Conservation (phyloP, 495 filamentous ascomycete species). For the Aspergillus carlsbadensis region DNA sequence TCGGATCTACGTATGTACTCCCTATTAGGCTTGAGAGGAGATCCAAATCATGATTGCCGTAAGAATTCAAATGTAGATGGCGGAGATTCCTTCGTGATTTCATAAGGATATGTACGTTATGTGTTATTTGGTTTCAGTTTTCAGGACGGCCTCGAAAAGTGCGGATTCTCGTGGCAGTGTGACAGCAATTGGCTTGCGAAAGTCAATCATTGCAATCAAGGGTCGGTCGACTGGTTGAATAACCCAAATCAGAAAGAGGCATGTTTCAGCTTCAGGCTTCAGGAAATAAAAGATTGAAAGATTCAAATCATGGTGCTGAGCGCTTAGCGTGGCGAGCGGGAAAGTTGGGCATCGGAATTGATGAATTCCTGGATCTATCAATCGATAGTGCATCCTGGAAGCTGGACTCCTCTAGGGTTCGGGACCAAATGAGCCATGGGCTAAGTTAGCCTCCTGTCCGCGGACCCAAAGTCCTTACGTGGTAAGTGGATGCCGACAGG, state of each 20-base stretch:
- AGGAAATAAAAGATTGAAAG: conserved; percentile 5
- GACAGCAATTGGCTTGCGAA: too few relatives aligned
- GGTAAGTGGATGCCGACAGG: conserved; percentile 5
- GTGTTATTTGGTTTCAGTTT: too few relatives aligned
- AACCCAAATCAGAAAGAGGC: background rate
- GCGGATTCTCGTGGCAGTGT: too few relatives aligned
- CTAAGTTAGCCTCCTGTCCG: conserved; percentile 26
- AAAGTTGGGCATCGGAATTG: conserved; percentile 15
- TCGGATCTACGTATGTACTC: too few relatives aligned
- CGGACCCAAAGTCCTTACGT: conserved; percentile 17
- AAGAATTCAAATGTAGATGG: too few relatives aligned
- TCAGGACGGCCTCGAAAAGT: too few relatives aligned
- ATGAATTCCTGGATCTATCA: conserved; percentile 12
- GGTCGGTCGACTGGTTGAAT: background rate
- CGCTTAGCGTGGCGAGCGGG: conserved; percentile 10
- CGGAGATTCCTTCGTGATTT: too few relatives aligned
- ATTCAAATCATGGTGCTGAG: conserved; percentile 2
- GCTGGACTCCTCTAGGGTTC: background rate
- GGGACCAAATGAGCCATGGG: background rate
- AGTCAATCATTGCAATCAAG: background rate
- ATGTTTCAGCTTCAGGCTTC: background rate
- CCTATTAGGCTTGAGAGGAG: too few relatives aligned
- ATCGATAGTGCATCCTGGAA: conserved; percentile 21
- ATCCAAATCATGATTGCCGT: too few relatives aligned
- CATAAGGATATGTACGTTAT: too few relatives aligned